Percentiles rank a stretch among this genome's conserved stretches.
phyloP scores from a whole-genome alignment of 2,329 filamentous ascomycete genomes.

The Aphanocladium album region DNA sequence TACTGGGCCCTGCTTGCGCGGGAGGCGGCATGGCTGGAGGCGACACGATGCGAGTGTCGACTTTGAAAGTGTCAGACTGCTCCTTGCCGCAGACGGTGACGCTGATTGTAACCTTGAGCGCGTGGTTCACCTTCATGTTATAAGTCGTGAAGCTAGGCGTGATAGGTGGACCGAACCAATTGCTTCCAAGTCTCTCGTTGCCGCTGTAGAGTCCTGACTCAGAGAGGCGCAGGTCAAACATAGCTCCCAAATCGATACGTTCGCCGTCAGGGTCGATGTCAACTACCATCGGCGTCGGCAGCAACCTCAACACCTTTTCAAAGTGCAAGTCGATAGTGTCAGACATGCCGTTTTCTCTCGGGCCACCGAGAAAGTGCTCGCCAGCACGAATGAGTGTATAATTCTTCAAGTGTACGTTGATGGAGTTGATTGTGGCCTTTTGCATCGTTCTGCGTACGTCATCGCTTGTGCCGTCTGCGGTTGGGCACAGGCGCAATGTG shows the following conservation, averaged over 20 bases:
- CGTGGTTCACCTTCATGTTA: neutral
- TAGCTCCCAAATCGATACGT: neutral
- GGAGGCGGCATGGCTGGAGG: neutral
- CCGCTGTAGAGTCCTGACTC: neutral
- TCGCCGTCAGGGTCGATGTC: neutral
- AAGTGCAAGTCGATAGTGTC: neutral
- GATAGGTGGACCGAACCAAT: neutral
- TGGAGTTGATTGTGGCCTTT: neutral
- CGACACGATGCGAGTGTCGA: neutral
- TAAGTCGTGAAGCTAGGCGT: neutral
- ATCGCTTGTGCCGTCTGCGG: neutral
- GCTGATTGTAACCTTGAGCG: neutral
- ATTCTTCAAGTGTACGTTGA: neutral
- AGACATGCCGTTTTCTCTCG: neutral
- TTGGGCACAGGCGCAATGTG: neutral
- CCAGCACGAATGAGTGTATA: neutral
- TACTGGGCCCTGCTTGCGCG: neutral
- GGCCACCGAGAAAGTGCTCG: neutral
- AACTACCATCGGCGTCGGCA: neutral
- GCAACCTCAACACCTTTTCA: neutral
- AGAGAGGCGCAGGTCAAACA: neutral
- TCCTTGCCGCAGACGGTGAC: neutral
- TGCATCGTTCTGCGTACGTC: neutral
- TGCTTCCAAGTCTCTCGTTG: neutral
- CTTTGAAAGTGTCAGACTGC: neutral